A percentile compares a stretch with the other conserved stretches of the same genome.
Evolutionary conservation across 768 basidiomycete species (phyloP).

Genomic region (Mycena olivaceomarginata): DNA sequence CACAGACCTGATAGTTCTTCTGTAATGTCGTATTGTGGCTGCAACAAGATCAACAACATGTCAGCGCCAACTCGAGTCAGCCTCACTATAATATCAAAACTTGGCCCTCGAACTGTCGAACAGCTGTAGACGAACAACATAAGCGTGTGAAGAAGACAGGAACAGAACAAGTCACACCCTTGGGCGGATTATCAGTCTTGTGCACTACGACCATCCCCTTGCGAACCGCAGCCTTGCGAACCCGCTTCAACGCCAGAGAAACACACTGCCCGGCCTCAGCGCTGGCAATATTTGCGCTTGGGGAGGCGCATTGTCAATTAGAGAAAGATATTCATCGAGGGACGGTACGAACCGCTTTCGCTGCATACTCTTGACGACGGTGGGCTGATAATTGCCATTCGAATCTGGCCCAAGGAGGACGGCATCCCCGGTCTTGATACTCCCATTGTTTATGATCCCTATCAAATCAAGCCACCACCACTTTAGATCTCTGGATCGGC

Average conservation of each 20-base stretch:
- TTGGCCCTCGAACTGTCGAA: conserved; percentile 93
- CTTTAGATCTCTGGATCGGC: neutral
- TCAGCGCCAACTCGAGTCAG: neutral
- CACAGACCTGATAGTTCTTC: conserved; percentile 90
- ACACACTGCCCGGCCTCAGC: conserved; percentile 99
- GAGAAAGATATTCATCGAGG: neutral
- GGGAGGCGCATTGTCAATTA: neutral
- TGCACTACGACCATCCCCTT: conserved; percentile 97
- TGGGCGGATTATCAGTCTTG: conserved; percentile 86
- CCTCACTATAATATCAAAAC: conserved; percentile 92
- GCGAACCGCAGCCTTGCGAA: conserved; percentile 85
- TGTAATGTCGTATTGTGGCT: conserved; percentile 96
- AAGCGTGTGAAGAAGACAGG: conserved; percentile 21
- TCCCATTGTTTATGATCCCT: conserved; percentile 85
- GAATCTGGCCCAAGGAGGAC: conserved; percentile 94
- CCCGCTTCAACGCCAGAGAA: conserved; percentile 93
- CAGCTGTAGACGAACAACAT: conserved; percentile 65
- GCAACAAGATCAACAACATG: conserved; percentile 27
- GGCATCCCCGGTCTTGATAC: conserved; percentile 85
- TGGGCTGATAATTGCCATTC: conserved; percentile 90
- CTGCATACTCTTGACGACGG: conserved; percentile 93
- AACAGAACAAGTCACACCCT: conserved; percentile 66
- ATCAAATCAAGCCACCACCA: neutral
- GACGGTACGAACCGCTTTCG: conserved; percentile 81
- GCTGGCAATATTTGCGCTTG: conserved; percentile 84